Evolutionary conservation across 306 rosid genomes (phyloP).

Genomic region (Cucumis cinereus): DNA sequence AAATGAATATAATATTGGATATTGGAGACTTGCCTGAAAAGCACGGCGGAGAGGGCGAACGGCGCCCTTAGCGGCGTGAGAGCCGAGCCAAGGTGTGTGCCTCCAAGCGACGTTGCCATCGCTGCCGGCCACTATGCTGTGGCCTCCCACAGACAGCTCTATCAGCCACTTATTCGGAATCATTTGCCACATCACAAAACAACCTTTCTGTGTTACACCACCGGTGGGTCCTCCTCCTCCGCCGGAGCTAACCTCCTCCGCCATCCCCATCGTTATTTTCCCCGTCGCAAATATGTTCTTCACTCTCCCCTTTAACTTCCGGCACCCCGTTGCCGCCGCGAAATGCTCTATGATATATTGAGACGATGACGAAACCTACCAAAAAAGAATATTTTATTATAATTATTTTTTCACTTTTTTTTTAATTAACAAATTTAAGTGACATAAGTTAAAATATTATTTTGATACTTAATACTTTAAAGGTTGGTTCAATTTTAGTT

Average conservation of each 20-base stretch:
- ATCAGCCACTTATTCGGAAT: slow-evolving; percentile 82
- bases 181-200: slow-evolving; percentile 99
- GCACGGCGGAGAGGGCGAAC: slow-evolving; percentile 93
- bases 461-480: too few relatives aligned
- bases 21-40: slow-evolving; percentile 51
- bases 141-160: slow-evolving; percentile 69
- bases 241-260: slow-evolving; percentile 45
- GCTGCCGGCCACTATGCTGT: slow-evolving; percentile 74
- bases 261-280: slow-evolving; percentile 61
- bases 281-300: slow-evolving; percentile 67
- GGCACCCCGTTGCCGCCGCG: slow-evolving; percentile 86
- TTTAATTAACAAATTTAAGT: too few relatives aligned
- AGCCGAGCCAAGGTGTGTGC: slow-evolving; percentile 90
- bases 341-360: slow-evolving; percentile 80
- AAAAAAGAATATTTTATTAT: background rate
- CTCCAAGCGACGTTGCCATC: slow-evolving; percentile 88
- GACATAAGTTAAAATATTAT: too few relatives aligned
- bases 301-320: slow-evolving; percentile 66
- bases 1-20: background rate
- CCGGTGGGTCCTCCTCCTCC: slow-evolving; percentile 21
- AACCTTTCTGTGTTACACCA: slow-evolving; percentile 40
- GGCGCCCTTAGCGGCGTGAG: slow-evolving; percentile 76
- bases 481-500: too few relatives aligned
- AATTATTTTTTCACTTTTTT: too few relatives aligned
- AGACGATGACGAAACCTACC: slow-evolving; percentile 46